Conservation (phyloP, 805 yeast species). For the Sugiyamaella mastotermitis region DNA sequence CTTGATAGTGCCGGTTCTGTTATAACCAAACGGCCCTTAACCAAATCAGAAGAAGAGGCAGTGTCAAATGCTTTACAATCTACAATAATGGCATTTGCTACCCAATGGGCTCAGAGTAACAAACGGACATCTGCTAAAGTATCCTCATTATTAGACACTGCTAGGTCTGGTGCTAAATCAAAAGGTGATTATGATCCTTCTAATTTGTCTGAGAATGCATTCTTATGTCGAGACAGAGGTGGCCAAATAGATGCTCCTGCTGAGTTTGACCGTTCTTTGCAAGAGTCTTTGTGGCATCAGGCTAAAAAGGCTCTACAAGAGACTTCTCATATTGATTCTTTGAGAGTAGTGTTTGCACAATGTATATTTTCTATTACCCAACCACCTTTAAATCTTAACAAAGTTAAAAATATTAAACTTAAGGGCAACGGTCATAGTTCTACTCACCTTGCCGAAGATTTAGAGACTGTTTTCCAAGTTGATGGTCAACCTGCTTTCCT, state of each 20-base stretch:
- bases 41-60: no score
- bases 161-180: constrained; percentile 1
- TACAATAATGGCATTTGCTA: constrained; percentile 3
- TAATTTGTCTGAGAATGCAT: no score
- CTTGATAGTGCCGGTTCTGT: no score
- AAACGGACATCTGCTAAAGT: no score
- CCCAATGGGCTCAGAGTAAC: constrained; percentile 7
- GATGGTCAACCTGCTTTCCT: constrained; percentile 4
- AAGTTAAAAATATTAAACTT: background rate
- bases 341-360: constrained; percentile 2
- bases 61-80: constrained; percentile 1
- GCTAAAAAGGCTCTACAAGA: constrained; percentile 2
- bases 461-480: background rate
- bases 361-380: constrained; percentile 1
- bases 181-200: background rate
- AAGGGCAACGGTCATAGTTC: background rate
- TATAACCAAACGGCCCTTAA: no score
- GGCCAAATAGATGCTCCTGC: background rate
- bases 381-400: background rate
- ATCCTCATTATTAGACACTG: no score
- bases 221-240: background rate
- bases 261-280: constrained; percentile 4
- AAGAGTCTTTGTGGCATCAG: constrained; percentile 2
- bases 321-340: constrained; percentile 1
- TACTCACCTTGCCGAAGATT: background rate